Evolutionary conservation across 1,139 yeast species (phyloP), one percentile per base, ranked within the genome.

Genomic region (Nakaseomyces uthaithaninus): DNA sequence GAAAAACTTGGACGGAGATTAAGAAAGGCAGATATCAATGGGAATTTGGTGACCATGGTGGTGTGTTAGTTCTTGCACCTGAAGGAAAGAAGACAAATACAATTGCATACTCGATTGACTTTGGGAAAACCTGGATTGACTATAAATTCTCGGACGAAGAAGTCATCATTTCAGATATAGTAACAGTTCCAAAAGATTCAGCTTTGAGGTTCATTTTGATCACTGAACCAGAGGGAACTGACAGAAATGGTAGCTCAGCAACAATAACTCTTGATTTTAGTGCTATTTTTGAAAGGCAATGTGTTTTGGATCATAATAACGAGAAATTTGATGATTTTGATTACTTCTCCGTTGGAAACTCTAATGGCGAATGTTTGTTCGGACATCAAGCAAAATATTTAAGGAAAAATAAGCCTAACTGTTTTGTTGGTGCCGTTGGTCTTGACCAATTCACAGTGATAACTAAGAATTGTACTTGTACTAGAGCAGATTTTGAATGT

Each of bases 31-130:
- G 75, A 0, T 73, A 74, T 54, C 82, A 82, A 75, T 93, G 97
- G 97, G 97, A 89, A 60, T 91, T 71, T 61, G 98, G 97, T 45
- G 98, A 93, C 59, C 81, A 87, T 50, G 98, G 99, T 6, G 78
- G 95, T 1, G 72, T 93, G 33, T 65, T 91, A 44, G 86, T 83
- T 1, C 62, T 89, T 38, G 91, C 82, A 3, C 69, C 75, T 39
- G 75, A 75, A 17, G 65, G 60, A 7, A 75, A 72, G 3, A 65
- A 67, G 22, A 80, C 95, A 0, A 69, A 85, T 46, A 60, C 64
- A 0, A 46, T 91, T 2, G 53, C 64, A 1, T 89, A 79, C 53
- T 82, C 96, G 0, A 60, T 79, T 20, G 91, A 91, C 62, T 83
- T 80, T 51, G 99, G 98, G 27, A 64, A 67, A 5, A 67, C 79